Base-by-base conservation (phyloP, 192 early-diverging fungal species). In the Rhizophagus prolifer region DNA sequence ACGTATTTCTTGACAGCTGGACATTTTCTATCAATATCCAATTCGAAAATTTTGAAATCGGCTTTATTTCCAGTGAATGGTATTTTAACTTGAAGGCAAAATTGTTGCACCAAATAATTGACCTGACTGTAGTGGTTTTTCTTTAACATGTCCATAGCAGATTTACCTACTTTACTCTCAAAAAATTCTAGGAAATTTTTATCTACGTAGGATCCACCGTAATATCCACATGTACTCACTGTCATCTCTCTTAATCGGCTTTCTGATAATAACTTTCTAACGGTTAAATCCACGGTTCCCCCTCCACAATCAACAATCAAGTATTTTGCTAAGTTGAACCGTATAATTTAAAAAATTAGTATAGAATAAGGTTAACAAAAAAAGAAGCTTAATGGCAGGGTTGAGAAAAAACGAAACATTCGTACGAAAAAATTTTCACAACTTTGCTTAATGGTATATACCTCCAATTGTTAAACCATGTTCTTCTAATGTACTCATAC, bases 21-120 rank as follows among this genome's bases (percentile, higher is more conserved):
- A 10, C 69, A 70, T 14, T n/a, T 28, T 70, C 44, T 54, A 3
- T 50, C 23, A 50, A 70, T 46, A 70, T 70, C 69, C 12, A 70
- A 70, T 21, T 38, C n/a, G 25, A 14, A 47, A 44, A 2, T 12
- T 44, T 19, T 25, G 28, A 70, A 70, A 3, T 70, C 3, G 3
- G 38, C 19, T 47, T 47, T 8, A 4, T 26, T 12, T 21, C 69
- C 69, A 23, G 69, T 70, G 41, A 70, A 70, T 47, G 23, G 44
- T 25, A 23, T 50, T 31, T 70, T 70, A 47, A 70, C 44, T 31
- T 19, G 23, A 25, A 23, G 3, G 25, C 23, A 50, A 31, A 70
- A 47, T 14, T 50, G 9, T 9, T 25, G 38, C 21, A n/a, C 25
- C 13, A 64, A n/a, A 64, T 64, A 64, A 30, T 64, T 64, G 12